Evolutionary conservation across 1,284 basidiomycete genomes (phyloP).

Genomic region (Trametes sp.): DNA sequence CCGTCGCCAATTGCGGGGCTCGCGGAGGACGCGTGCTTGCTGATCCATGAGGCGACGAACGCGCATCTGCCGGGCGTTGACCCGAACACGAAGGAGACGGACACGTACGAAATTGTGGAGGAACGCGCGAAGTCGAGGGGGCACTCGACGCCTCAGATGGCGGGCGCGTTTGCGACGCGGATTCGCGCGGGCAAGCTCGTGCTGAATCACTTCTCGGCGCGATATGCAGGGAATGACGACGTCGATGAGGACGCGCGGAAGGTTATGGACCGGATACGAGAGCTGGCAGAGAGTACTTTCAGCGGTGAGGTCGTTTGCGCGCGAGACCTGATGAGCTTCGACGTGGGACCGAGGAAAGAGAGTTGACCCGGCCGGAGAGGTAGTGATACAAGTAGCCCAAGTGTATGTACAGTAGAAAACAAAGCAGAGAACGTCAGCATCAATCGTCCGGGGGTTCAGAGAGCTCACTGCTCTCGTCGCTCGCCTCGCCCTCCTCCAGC

Average conservation of each 20-base stretch:
- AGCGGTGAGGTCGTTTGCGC: slow-evolving; percentile 66
- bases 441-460: slow-evolving; percentile 75
- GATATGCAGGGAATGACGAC: slow-evolving; percentile 50
- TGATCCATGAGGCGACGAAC: slow-evolving; percentile 92
- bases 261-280: slow-evolving; percentile 68
- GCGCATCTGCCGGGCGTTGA: slow-evolving; percentile 82
- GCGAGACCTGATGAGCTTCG: slow-evolving; percentile 74
- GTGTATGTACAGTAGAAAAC: slow-evolving; percentile 20
- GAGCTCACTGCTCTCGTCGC: slow-evolving; percentile 76
- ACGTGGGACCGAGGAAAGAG: slow-evolving; percentile 50
- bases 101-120: slow-evolving; percentile 71
- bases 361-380: slow-evolving; percentile 8
- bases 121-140: slow-evolving; percentile 79
- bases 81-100: slow-evolving; percentile 58
- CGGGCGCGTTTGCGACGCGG: slow-evolving; percentile 80
- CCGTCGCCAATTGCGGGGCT: slow-evolving; percentile 68
- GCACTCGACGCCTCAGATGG: slow-evolving; percentile 94
- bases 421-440: slow-evolving; percentile 5
- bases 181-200: slow-evolving; percentile 74
- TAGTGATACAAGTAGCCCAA: slow-evolving; percentile 23
- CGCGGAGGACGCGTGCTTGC: slow-evolving; percentile 68
- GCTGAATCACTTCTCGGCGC: slow-evolving; percentile 87
- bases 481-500: slow-evolving; percentile 84
- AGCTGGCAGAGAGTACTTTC: slow-evolving; percentile 61
- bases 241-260: slow-evolving; percentile 52